Percentiles rank a stretch among this genome's conserved stretches.
Evolutionary conservation across 169 alveolate species (phyloP).

Genomic region (Plasmodium adleri): DNA sequence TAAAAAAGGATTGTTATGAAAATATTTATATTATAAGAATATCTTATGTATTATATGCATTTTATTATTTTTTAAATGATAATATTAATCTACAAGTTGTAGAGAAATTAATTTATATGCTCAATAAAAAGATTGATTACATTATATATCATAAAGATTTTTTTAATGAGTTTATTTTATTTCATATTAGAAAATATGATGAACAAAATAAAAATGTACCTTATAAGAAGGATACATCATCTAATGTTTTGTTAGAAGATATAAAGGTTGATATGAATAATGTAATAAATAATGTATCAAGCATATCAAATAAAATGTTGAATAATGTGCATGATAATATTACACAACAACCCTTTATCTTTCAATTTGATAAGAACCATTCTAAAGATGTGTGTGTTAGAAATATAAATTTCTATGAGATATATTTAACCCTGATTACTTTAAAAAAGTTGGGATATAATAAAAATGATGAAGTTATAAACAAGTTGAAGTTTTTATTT

Average conservation of each 20-base stretch:
- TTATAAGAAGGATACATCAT: too few relatives aligned
- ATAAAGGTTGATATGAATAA: too few relatives aligned
- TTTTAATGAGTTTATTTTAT: background rate
- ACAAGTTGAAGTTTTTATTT: conserved; percentile 42
- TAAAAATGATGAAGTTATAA: conserved; percentile 13
- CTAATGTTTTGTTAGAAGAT: too few relatives aligned
- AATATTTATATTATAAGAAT: conserved; percentile 64
- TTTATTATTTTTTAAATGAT: conserved; percentile 24
- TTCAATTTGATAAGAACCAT: background rate
- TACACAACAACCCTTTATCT: background rate
- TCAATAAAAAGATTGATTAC: conserved; percentile 36
- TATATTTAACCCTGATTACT: conserved; percentile 32
- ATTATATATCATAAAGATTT: conserved; percentile 46
- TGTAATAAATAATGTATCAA: too few relatives aligned
- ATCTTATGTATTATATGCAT: conserved; percentile 54
- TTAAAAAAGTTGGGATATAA: conserved; percentile 13
- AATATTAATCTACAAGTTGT: conserved; percentile 27
- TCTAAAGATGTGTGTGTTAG: conserved; percentile 11
- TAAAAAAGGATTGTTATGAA: conserved; percentile 48
- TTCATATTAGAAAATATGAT: background rate
- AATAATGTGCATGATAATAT: background rate
- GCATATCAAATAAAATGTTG: too few relatives aligned
- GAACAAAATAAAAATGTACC: background rate
- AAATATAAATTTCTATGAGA: conserved; percentile 45
- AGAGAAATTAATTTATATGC: conserved; percentile 29